These are phyloP conservation scores for Rhizopus arrhizus DNA, from an alignment of 371 early-diverging fungal species.

Conservation along the genomic window DNA sequence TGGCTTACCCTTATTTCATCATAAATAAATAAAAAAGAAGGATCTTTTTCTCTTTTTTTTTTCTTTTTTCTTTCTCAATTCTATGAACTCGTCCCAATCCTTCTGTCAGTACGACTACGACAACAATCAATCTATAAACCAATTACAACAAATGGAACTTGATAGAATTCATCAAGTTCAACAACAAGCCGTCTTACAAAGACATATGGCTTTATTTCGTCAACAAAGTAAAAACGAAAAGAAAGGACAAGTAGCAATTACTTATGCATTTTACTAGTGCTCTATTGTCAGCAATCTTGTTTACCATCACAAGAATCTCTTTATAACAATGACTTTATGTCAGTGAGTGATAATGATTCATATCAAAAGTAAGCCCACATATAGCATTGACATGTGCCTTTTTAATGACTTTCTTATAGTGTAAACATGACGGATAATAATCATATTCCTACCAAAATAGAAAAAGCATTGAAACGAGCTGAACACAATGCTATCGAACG, in stretches of 20 bases:
- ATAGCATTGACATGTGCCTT: too few species aligned
- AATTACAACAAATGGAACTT: constrained; percentile 16
- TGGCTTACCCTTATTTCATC: too few species aligned
- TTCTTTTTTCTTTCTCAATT: not conserved
- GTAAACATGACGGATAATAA: not conserved
- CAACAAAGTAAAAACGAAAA: constrained; percentile 20
- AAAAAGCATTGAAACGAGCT: constrained; percentile 60
- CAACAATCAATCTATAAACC: too few species aligned
- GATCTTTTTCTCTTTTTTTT: too few species aligned
- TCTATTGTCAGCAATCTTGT: constrained; percentile 17
- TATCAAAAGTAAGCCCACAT: too few species aligned
- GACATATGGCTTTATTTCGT: constrained; percentile 18
- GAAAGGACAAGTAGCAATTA: not conserved
- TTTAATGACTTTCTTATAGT: too few species aligned
- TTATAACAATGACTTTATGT: too few species aligned
- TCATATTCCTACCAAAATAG: not conserved
- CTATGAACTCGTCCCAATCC: not conserved
- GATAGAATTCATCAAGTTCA: constrained; percentile 24
- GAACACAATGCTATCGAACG: constrained; percentile 79
- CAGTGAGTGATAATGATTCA: too few species aligned
- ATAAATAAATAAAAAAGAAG: too few species aligned
- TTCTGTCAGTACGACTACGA: not conserved
- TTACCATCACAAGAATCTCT: too few species aligned
- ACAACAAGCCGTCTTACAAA: constrained; percentile 25
- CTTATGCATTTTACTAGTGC: constrained; percentile 6